These are phyloP conservation scores for Protomyces inundatus DNA, from an alignment of 1,139 yeast species.

Conservation along the genomic window DNA sequence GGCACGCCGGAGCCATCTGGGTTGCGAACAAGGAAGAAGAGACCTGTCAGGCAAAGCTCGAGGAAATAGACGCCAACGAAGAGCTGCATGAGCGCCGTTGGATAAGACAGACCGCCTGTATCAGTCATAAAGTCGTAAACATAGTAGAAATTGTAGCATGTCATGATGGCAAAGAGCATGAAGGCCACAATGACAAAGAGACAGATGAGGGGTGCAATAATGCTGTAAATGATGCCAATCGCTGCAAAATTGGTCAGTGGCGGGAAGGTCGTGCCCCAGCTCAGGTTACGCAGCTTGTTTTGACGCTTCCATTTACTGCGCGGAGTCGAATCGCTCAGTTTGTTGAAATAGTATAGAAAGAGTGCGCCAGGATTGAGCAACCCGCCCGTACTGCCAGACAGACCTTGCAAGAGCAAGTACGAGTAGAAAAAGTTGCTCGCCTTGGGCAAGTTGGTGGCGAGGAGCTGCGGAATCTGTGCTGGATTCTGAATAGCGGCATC, in stretches of 20 bases:
- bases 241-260: constrained; percentile 75
- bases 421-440: constrained; percentile 76
- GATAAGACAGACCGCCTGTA: constrained; percentile 78
- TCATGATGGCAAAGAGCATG: constrained; percentile 68
- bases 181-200: constrained; percentile 63
- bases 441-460: constrained; percentile 73
- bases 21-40: constrained; percentile 65
- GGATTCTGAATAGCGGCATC: constrained; percentile 48
- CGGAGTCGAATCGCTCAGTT: constrained; percentile 71
- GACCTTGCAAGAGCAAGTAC: constrained; percentile 71
- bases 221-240: constrained; percentile 69
- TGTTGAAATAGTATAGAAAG: constrained; percentile 63
- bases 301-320: constrained; percentile 79
- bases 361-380: constrained; percentile 72
- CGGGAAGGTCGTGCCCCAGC: constrained; percentile 91
- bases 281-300: constrained; percentile 54
- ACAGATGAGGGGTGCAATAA: constrained; percentile 73
- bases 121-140: constrained; percentile 62
- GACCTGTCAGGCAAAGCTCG: constrained; percentile 75
- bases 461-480: constrained; percentile 53
- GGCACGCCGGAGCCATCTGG: constrained; percentile 31
- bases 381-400: constrained; percentile 72
- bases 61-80: constrained; percentile 84
- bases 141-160: constrained; percentile 71
- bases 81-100: constrained; percentile 80